Evolutionary conservation across 1,284 basidiomycete genomes (phyloP).

Genomic region (Cryptococcus deneoformans): DNA sequence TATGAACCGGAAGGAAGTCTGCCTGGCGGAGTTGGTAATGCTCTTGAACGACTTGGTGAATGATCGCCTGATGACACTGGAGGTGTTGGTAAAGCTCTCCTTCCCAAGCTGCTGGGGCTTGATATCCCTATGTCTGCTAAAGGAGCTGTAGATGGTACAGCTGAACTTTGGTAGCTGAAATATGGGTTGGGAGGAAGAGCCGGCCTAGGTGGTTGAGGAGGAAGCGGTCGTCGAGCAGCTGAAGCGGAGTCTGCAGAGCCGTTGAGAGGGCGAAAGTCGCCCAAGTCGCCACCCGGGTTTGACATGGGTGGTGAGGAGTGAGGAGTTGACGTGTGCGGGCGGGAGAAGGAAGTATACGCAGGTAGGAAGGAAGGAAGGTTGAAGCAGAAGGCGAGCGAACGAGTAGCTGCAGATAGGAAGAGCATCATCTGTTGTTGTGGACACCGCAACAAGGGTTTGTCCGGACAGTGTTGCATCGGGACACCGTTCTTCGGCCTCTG

Average conservation of each 20-base stretch:
- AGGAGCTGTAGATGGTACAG: not conserved
- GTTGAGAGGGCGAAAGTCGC: not conserved
- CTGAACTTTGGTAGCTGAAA: not conserved
- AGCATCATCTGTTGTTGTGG: no score
- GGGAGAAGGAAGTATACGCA: not conserved
- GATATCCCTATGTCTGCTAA: no score
- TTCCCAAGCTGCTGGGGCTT: not conserved
- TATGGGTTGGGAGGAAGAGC: constrained; percentile 7
- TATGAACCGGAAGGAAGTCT: not conserved
- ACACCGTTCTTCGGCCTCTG: no score
- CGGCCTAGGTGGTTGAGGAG: constrained; percentile 13
- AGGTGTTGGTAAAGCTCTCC: constrained; percentile 16
- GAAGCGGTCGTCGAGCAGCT: constrained; percentile 15
- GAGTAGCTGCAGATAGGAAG: no score
- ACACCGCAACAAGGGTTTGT: no score
- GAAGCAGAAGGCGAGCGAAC: no score
- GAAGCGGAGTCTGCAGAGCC: constrained; percentile 5
- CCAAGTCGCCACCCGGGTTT: not conserved
- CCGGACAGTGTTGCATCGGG: no score
- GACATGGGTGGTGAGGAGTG: constrained; percentile 1
- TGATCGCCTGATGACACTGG: constrained; percentile 3
- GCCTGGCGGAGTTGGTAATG: constrained; percentile 9
- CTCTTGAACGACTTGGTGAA: constrained; percentile 1
- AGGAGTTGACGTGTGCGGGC: not conserved
- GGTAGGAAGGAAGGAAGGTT: no score